Conservation (phyloP, 2,329 filamentous ascomycete genomes). For the Fusarium guadeloupense region DNA sequence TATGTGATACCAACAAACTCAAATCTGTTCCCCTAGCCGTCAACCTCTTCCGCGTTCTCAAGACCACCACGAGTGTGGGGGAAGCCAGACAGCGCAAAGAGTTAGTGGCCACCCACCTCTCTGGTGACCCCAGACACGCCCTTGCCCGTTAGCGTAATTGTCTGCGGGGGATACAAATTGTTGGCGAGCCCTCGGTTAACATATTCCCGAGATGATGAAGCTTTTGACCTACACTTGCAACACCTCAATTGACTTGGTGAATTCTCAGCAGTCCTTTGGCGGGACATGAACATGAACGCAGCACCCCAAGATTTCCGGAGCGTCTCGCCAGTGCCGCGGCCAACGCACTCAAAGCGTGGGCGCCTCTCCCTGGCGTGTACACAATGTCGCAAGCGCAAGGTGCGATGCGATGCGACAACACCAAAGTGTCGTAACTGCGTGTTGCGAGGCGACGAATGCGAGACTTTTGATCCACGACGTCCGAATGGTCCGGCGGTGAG, state of each 20-base stretch:
- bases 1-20: too few species aligned
- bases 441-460: conserved; percentile 30
- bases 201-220: not conserved
- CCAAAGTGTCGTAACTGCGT: conserved; percentile 39
- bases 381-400: conserved; percentile 36
- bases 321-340: conserved; percentile 8
- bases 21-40: too few species aligned
- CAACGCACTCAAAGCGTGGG: conserved; percentile 19
- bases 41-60: conserved; percentile 14
- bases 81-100: not conserved
- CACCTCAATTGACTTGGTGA: too few species aligned
- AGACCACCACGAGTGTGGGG: conserved; percentile 25
- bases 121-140: conserved; percentile 27
- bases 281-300: conserved; percentile 5
- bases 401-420: conserved; percentile 37
- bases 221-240: not conserved
- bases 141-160: conserved; percentile 3
- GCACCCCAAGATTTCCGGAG: conserved; percentile 7
- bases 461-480: conserved; percentile 33
- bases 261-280: too few species aligned
- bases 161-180: conserved; percentile 31
- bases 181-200: conserved; percentile 24
- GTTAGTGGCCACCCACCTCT: too few species aligned
- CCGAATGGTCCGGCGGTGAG: conserved; percentile 35
- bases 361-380: conserved; percentile 34